Evolutionary conservation across 2,329 filamentous ascomycete species (phyloP).

Genomic region (Colletotrichum euphorbiae): DNA sequence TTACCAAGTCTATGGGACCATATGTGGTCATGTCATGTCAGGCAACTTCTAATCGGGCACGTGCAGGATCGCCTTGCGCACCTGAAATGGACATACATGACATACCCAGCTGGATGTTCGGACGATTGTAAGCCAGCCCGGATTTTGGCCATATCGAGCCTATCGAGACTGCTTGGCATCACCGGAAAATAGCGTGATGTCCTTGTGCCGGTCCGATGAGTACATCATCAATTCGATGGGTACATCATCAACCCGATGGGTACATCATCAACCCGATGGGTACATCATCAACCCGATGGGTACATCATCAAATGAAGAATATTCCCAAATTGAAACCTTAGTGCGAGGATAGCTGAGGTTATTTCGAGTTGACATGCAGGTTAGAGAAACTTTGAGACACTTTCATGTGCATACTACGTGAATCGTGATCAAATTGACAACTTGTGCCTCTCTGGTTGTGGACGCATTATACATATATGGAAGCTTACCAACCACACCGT

Average conservation of each 20-base stretch:
- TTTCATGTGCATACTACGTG: background rate
- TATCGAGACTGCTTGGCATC: background rate
- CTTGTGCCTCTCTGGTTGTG: background rate
- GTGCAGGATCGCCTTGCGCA: background rate
- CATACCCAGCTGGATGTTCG: background rate
- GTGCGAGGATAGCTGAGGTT: background rate
- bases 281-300: constrained; percentile 6
- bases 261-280: constrained; percentile 2
- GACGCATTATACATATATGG: background rate
- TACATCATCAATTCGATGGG: no score
- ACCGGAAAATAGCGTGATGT: background rate
- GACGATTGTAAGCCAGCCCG: background rate
- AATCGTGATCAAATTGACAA: background rate
- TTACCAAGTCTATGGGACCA: background rate
- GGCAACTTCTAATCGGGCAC: background rate
- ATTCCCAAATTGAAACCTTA: constrained; percentile 15
- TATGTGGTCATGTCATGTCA: background rate
- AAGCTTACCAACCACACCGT: background rate
- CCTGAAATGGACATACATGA: background rate
- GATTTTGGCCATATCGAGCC: no score
- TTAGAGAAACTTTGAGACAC: background rate
- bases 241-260: constrained; percentile 2
- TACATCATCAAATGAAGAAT: background rate
- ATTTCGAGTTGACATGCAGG: background rate
- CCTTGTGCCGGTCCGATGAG: background rate